Evolutionary conservation across 73 alveolate species (phyloP).

Genomic region (Paramecium sexaurelia): DNA sequence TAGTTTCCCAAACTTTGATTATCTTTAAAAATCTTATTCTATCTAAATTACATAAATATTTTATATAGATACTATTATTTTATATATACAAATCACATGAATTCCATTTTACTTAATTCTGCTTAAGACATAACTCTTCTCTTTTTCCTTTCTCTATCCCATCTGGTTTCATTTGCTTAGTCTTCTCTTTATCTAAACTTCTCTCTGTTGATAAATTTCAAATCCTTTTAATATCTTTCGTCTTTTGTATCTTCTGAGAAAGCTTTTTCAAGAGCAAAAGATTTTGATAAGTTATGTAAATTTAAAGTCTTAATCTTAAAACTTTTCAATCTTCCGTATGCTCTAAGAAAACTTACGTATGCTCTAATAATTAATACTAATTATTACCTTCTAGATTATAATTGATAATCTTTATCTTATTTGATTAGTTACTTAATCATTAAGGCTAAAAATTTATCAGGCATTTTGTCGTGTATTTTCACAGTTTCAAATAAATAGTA

Average conservation of each 20-base stretch:
- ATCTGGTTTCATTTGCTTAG: constrained; percentile 74
- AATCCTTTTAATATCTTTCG: constrained; percentile 75
- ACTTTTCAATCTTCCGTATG: constrained; percentile 72
- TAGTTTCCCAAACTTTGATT: background rate
- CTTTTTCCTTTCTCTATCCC: constrained; percentile 56
- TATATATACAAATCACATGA: constrained; percentile 52
- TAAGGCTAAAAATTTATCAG: constrained; percentile 71
- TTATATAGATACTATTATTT: background rate
- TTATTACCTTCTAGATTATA: constrained; percentile 68
- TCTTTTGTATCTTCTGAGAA: constrained; percentile 77
- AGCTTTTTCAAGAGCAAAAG: constrained; percentile 83
- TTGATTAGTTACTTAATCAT: constrained; percentile 72
- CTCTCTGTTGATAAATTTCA: constrained; percentile 75
- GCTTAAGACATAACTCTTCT: constrained; percentile 57
- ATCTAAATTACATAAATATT: too few species aligned
- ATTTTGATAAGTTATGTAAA: constrained; percentile 77
- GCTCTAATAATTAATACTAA: constrained; percentile 71
- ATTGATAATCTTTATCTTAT: constrained; percentile 70
- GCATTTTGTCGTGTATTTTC: constrained; percentile 7
- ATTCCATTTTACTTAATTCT: constrained; percentile 66
- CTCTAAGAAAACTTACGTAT: constrained; percentile 77
- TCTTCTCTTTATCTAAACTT: constrained; percentile 76
- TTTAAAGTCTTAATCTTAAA: constrained; percentile 79
- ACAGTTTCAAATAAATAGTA: background rate
- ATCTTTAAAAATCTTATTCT: too few species aligned